phyloP scores from a whole-genome alignment of 179 eudicot genomes.

The Vitellaria paradoxa region DNA sequence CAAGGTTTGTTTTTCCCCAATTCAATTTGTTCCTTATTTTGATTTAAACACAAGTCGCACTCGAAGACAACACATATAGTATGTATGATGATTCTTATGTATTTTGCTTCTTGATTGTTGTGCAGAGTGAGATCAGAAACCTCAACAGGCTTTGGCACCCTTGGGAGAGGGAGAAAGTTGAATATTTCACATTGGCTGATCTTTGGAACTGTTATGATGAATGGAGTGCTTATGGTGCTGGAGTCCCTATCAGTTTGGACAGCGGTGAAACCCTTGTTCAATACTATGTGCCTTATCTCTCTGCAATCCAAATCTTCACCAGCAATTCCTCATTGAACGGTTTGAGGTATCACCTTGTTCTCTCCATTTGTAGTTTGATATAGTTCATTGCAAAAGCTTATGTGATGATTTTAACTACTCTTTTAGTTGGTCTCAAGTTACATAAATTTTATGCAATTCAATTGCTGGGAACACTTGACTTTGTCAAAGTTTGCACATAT shows the following conservation, averaged over 20 bases:
- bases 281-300: slow-evolving; percentile 94
- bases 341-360: slow-evolving; percentile 45
- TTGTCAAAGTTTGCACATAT: background rate
- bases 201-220: slow-evolving; percentile 57
- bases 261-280: slow-evolving; percentile 68
- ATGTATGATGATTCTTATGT: background rate
- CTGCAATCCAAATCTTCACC: slow-evolving; percentile 86
- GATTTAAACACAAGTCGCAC: background rate
- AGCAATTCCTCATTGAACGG: slow-evolving; percentile 57
- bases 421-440: background rate
- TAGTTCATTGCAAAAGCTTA: background rate
- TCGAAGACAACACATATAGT: background rate
- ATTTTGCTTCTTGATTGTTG: background rate
- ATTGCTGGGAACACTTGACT: background rate
- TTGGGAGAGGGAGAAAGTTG: slow-evolving; percentile 82
- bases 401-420: background rate
- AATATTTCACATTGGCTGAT: slow-evolving; percentile 70
- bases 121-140: slow-evolving; percentile 68
- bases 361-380: background rate
- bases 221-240: slow-evolving; percentile 89
- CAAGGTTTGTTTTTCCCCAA: slow-evolving; percentile 27
- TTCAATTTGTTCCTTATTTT: slow-evolving; percentile 5
- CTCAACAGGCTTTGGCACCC: slow-evolving; percentile 92
- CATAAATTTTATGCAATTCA: background rate
- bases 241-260: slow-evolving; percentile 64